Evolutionary conservation across 2,329 filamentous ascomycete species (phyloP).

Genomic region (Ploettnerulaceae sp.): DNA sequence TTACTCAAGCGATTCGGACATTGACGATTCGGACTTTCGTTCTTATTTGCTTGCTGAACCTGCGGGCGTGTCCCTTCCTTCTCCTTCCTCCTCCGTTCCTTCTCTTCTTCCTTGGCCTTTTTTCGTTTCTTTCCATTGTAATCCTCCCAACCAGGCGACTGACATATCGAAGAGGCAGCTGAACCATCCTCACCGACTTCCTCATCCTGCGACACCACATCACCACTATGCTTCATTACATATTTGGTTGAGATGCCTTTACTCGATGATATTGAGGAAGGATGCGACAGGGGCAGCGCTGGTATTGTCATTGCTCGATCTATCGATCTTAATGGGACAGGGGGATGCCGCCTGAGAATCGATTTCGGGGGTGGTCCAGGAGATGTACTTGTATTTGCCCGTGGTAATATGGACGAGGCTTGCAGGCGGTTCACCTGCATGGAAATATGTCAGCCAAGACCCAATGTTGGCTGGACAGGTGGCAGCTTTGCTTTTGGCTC

Average conservation of each 20-base stretch:
- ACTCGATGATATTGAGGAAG: constrained; percentile 8
- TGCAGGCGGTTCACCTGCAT: constrained; percentile 38
- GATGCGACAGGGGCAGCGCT: constrained; percentile 19
- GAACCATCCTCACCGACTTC: constrained; percentile 20
- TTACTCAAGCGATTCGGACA: constrained; percentile 32
- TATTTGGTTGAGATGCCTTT: constrained; percentile 18
- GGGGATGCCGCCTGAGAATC: constrained; percentile 14
- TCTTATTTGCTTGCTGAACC: constrained; percentile 38
- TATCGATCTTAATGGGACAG: constrained; percentile 9
- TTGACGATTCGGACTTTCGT: constrained; percentile 38
- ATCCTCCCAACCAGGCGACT: constrained; percentile 59
- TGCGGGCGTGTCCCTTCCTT: constrained; percentile 37
- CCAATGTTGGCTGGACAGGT: constrained; percentile 25
- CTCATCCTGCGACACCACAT: constrained; percentile 17
- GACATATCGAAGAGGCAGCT: constrained; percentile 44
- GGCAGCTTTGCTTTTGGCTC: constrained; percentile 16
- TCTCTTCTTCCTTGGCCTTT: constrained; percentile 37
- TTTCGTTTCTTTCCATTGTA: constrained; percentile 45
- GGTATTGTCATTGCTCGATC: constrained; percentile 26
- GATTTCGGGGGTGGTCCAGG: constrained; percentile 9
- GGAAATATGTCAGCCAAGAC: constrained; percentile 29
- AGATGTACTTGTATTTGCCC: constrained; percentile 14
- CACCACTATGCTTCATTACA: constrained; percentile 17
- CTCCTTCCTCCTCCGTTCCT: constrained; percentile 39
- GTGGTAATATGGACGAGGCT: constrained; percentile 17